These are phyloP conservation scores for Aureobasidium sp. DNA, from an alignment of 2,329 filamentous ascomycete species.

Conservation along the genomic window DNA sequence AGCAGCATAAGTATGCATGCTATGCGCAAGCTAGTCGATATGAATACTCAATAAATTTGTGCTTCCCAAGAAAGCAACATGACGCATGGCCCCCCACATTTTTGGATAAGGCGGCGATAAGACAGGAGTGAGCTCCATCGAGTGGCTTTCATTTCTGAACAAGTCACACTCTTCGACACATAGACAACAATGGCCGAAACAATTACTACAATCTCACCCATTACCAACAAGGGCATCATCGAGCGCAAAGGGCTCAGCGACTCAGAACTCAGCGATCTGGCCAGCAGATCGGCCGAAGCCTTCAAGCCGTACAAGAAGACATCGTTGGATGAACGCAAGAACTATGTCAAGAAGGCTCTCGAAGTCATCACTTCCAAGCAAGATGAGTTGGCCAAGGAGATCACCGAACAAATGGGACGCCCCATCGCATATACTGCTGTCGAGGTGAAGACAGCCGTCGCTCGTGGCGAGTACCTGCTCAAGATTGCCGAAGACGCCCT, in stretches of 20 bases:
- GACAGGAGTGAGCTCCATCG: neutral
- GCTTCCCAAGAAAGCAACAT: neutral
- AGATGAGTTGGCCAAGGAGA: constrained; percentile 73
- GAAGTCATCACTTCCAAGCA: constrained; percentile 62
- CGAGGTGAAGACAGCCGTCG: constrained; percentile 79
- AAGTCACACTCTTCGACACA: neutral
- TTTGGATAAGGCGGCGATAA: constrained; percentile 4
- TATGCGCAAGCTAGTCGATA: too few relatives aligned
- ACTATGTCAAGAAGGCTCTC: constrained; percentile 74
- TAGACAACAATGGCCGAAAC: constrained; percentile 45
- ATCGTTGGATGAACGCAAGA: constrained; percentile 65
- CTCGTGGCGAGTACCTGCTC: constrained; percentile 76
- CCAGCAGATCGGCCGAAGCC: constrained; percentile 63
- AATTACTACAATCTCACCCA: constrained; percentile 78
- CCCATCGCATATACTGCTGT: constrained; percentile 80
- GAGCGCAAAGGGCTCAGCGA: constrained; percentile 68
- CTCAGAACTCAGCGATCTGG: constrained; percentile 64
- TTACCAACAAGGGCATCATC: constrained; percentile 76
- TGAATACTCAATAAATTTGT: neutral
- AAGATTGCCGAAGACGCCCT: constrained; percentile 75
- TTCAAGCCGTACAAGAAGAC: constrained; percentile 74
- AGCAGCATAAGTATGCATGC: too few relatives aligned
- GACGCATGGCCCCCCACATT: neutral
- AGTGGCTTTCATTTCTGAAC: neutral
- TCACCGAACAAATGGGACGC: constrained; percentile 92